Percentiles rank a stretch among this genome's conserved stretches.
Conservation (phyloP, 2,329 filamentous ascomycete species). For the Fusarium sp. region DNA sequence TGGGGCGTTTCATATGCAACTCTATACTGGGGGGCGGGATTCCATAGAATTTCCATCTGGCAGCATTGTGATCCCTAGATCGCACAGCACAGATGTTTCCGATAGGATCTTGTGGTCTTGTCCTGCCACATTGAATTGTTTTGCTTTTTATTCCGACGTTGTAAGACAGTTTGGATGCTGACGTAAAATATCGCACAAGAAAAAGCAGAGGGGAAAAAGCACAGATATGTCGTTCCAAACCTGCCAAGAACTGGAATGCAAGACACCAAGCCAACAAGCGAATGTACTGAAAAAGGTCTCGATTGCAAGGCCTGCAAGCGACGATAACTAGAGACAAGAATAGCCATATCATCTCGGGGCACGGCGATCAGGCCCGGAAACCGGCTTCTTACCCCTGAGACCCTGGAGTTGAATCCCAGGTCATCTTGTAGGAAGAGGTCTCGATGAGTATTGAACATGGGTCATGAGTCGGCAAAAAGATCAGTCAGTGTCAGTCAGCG, state of each 20-base stretch:
- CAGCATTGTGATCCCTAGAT: background rate
- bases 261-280: constrained; percentile 3
- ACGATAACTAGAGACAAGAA: constrained; percentile 14
- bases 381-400: constrained; percentile 22
- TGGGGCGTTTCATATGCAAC: constrained; percentile 32
- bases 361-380: constrained; percentile 30
- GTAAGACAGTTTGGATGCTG: background rate
- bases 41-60: background rate
- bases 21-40: constrained; percentile 7
- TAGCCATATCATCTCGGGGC: constrained; percentile 27
- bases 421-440: constrained; percentile 27
- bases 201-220: background rate
- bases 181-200: constrained; percentile 23
- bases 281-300: constrained; percentile 11
- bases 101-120: background rate
- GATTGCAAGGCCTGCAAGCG: constrained; percentile 18
- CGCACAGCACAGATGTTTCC: constrained; percentile 11
- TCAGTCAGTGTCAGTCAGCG: constrained; percentile 22
- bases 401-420: constrained; percentile 27
- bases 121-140: constrained; percentile 6
- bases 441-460: constrained; percentile 21
- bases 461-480: constrained; percentile 28
- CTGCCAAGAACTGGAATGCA: constrained; percentile 28
- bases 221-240: background rate
- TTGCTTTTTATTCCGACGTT: constrained; percentile 12